phyloP scores from a whole-genome alignment of 2,329 filamentous ascomycete species.

The Purpureocillium lavendulum region DNA sequence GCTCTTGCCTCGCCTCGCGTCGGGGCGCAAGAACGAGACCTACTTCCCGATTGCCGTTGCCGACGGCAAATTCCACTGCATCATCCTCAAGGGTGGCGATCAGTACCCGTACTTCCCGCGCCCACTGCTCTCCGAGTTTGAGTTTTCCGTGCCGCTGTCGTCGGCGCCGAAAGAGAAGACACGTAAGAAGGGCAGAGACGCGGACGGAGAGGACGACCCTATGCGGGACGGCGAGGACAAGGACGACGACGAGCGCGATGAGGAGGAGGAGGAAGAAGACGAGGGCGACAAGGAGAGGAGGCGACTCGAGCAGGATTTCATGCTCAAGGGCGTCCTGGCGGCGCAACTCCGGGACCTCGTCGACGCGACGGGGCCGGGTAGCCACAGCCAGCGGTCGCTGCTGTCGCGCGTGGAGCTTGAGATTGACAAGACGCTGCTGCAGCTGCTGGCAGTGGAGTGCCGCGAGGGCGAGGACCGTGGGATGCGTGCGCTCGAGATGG shows the following conservation, averaged over 20 bases:
- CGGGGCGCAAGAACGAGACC: slow-evolving; percentile 75
- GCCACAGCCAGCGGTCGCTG: slow-evolving; percentile 53
- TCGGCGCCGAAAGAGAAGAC: slow-evolving; percentile 33
- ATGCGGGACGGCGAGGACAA: slow-evolving; percentile 6
- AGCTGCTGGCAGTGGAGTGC: slow-evolving; percentile 84
- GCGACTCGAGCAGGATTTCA: slow-evolving; percentile 71
- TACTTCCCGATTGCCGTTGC: slow-evolving; percentile 97
- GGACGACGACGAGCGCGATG: slow-evolving; percentile 16
- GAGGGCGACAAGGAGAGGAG: slow-evolving; percentile 38
- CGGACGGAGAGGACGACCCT: slow-evolving; percentile 20
- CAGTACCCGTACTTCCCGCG: slow-evolving; percentile 88
- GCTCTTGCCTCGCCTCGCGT: slow-evolving; percentile 70
- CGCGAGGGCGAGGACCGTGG: slow-evolving; percentile 86
- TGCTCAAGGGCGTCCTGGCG: slow-evolving; percentile 64
- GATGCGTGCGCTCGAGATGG: slow-evolving; percentile 91
- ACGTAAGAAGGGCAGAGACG: slow-evolving; percentile 22
- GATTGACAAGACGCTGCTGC: slow-evolving; percentile 81
- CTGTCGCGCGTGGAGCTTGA: slow-evolving; percentile 70
- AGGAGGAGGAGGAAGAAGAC: no score
- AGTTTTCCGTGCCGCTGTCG: slow-evolving; percentile 76
- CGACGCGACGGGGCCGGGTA: slow-evolving; percentile 47
- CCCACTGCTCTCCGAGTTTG: slow-evolving; percentile 85
- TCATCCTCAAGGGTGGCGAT: slow-evolving; percentile 95
- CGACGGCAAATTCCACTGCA: slow-evolving; percentile 90
- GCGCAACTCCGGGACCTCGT: slow-evolving; percentile 70